phyloP scores from a whole-genome alignment of 345 rosid species.

The Citrus trifoliata region DNA sequence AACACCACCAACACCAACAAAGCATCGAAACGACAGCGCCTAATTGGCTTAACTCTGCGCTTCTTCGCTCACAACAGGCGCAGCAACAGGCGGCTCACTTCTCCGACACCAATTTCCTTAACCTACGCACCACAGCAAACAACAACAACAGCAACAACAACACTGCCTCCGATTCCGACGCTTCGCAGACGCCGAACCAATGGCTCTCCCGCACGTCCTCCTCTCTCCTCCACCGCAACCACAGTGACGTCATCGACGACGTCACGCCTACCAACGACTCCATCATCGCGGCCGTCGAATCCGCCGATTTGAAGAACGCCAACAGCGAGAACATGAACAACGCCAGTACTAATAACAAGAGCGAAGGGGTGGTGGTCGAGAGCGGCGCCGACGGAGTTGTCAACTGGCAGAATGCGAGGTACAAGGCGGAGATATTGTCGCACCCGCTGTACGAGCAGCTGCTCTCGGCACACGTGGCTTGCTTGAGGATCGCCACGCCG shows the following conservation, averaged over 20 bases:
- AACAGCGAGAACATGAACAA: constrained; percentile 32
- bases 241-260: constrained; percentile 59
- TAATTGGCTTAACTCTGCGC: constrained; percentile 88
- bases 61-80: constrained; percentile 53
- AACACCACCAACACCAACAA: constrained; percentile 39
- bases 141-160: constrained; percentile 12
- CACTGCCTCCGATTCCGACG: constrained; percentile 41
- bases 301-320: constrained; percentile 40
- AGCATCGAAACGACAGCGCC: constrained; percentile 53
- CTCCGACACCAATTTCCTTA: constrained; percentile 66
- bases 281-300: constrained; percentile 46
- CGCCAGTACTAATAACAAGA: constrained; percentile 22
- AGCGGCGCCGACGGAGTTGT: constrained; percentile 46
- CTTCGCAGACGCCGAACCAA: constrained; percentile 43
- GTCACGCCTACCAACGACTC: constrained; percentile 38
- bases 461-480: constrained; percentile 86
- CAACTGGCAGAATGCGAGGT: constrained; percentile 87
- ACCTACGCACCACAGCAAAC: constrained; percentile 55
- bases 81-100: constrained; percentile 32
- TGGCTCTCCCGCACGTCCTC: constrained; percentile 84
- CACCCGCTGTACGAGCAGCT: constrained; percentile 95
- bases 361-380: constrained; percentile 40
- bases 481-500: constrained; percentile 89
- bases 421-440: constrained; percentile 79
- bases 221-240: constrained; percentile 41